These are phyloP conservation scores for Senna tora DNA, from an alignment of 306 rosid species.

Conservation along the genomic window DNA sequence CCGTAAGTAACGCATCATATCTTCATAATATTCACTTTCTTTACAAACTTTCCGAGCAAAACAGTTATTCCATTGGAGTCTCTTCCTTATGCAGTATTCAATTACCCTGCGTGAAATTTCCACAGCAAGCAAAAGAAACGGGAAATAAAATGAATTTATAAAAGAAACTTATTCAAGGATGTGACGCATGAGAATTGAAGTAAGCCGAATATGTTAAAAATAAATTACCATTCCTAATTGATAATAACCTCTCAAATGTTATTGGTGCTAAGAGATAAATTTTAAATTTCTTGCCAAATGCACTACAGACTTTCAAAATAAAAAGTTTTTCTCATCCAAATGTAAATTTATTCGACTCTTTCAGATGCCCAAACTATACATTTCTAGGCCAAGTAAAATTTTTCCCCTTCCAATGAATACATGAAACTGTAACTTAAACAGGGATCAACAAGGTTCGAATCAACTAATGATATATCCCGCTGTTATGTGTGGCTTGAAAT, in stretches of 20 bases:
- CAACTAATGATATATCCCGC: not conserved
- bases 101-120: constrained; percentile 63
- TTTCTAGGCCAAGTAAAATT: not conserved
- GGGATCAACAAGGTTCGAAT: not conserved
- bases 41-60: constrained; percentile 85
- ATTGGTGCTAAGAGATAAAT: not conserved
- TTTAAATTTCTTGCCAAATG: constrained; percentile 19
- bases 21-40: constrained; percentile 96
- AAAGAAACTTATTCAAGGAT: constrained; percentile 19
- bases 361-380: not conserved
- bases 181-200: constrained; percentile 20
- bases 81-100: constrained; percentile 85
- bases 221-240: not conserved
- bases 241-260: constrained; percentile 7
- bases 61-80: constrained; percentile 88
- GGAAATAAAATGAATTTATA: constrained; percentile 9
- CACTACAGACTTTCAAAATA: constrained; percentile 20
- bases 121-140: constrained; percentile 25
- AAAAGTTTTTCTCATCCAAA: constrained; percentile 16
- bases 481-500: not conserved
- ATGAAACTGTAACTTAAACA: not conserved
- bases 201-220: constrained; percentile 3
- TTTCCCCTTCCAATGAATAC: not conserved
- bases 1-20: constrained; percentile 90
- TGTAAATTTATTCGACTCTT: constrained; percentile 10